Conservation (phyloP, 306 rosid species). For the Vigna hirtella region DNA sequence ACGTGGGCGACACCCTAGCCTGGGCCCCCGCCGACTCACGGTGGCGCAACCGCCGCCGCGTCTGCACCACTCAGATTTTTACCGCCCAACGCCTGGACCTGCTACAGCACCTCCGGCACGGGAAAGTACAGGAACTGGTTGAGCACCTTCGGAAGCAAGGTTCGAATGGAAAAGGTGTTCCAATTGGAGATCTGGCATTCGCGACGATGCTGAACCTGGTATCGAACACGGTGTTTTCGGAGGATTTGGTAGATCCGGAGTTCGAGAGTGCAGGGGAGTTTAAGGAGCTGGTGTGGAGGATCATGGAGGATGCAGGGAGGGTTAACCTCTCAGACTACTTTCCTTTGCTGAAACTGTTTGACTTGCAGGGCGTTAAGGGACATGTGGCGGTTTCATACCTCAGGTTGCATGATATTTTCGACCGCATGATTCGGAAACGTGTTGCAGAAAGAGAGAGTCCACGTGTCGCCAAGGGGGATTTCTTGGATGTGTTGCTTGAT, state of each 20-base stretch:
- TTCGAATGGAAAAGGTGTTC: not conserved
- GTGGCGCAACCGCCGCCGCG: constrained; percentile 66
- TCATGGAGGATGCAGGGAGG: constrained; percentile 70
- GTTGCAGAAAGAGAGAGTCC: constrained; percentile 30
- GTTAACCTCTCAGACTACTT: constrained; percentile 63
- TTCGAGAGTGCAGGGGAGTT: constrained; percentile 61
- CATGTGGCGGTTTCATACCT: constrained; percentile 56
- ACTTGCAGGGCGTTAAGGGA: constrained; percentile 59
- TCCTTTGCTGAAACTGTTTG: constrained; percentile 53
- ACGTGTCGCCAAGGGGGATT: constrained; percentile 42
- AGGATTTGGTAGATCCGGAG: constrained; percentile 59
- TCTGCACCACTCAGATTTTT: constrained; percentile 62
- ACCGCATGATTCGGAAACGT: constrained; percentile 49
- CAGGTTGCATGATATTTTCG: constrained; percentile 63
- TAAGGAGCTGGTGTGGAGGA: constrained; percentile 68
- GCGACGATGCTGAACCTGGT: constrained; percentile 61
- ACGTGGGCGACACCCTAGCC: constrained; percentile 61
- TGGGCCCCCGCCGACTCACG: constrained; percentile 59
- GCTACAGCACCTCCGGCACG: constrained; percentile 56
- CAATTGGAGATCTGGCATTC: constrained; percentile 52
- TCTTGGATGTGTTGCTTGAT: constrained; percentile 66
- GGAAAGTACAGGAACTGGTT: constrained; percentile 51
- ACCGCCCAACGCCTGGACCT: constrained; percentile 57
- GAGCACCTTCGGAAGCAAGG: constrained; percentile 44
- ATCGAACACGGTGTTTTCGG: constrained; percentile 65